phyloP scores from a whole-genome alignment of 192 early-diverging fungal species.

The Ambispora gerdemannii region DNA sequence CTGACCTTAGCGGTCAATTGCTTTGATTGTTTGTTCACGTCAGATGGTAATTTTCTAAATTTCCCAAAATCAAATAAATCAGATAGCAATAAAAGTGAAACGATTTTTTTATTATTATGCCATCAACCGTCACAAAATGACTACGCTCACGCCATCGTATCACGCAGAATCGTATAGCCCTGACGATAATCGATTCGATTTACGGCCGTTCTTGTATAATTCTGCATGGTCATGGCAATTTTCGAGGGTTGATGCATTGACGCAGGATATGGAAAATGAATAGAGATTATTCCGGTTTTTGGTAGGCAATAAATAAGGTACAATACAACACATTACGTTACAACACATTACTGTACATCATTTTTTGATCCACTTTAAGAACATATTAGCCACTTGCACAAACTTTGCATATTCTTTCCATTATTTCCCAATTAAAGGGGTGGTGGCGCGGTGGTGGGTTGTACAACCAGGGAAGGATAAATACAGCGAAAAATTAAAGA shows the following conservation, averaged over 20 bases:
- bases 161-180: constrained; percentile 94
- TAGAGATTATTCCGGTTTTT: too few species aligned
- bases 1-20: not conserved
- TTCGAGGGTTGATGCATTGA: constrained; percentile 62
- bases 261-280: constrained; percentile 14
- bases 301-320: too few species aligned
- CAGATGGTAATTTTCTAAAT: too few species aligned
- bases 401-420: too few species aligned
- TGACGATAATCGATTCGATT: constrained; percentile 97
- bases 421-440: too few species aligned
- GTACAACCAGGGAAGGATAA: too few species aligned
- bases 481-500: too few species aligned
- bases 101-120: constrained; percentile 94
- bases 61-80: constrained; percentile 19
- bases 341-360: too few species aligned
- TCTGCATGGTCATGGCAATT: constrained; percentile 94
- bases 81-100: constrained; percentile 93
- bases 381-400: too few species aligned
- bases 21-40: not conserved
- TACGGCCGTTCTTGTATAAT: constrained; percentile 95
- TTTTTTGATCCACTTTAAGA: too few species aligned
- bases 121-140: constrained; percentile 99
- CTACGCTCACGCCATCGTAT: constrained; percentile 91
- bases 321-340: too few species aligned
- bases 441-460: too few species aligned